These are phyloP conservation scores for Craterostigma plantagineum DNA, from an alignment of 257 asterid species.

Conservation along the genomic window DNA sequence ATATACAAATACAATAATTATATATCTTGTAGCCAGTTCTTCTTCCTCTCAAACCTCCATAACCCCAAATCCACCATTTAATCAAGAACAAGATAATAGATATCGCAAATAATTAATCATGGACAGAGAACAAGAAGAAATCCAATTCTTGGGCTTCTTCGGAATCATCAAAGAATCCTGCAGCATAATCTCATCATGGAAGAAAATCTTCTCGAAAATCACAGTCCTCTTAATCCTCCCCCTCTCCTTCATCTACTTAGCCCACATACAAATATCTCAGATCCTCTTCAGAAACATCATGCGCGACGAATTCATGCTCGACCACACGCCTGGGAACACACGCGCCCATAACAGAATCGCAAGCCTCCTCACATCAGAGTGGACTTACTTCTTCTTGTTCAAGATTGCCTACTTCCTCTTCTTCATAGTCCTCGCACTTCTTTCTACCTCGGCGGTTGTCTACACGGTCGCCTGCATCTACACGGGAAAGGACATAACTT, in stretches of 20 bases:
- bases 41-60: constrained; percentile 4
- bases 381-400: constrained; percentile 34
- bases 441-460: constrained; percentile 77
- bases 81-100: no score
- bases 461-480: constrained; percentile 70
- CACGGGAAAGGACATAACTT: constrained; percentile 43
- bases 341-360: constrained; percentile 18
- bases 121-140: constrained; percentile 77
- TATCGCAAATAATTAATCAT: no score
- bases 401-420: constrained; percentile 41
- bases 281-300: constrained; percentile 34
- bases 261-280: constrained; percentile 51
- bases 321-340: constrained; percentile 25
- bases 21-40: background rate
- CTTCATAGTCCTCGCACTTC: constrained; percentile 45
- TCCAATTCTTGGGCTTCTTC: constrained; percentile 57
- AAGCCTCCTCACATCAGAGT: constrained; percentile 30
- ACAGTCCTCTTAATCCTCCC: constrained; percentile 39
- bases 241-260: constrained; percentile 51
- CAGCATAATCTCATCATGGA: constrained; percentile 34
- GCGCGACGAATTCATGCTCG: constrained; percentile 26
- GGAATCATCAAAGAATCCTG: constrained; percentile 48
- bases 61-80: constrained; percentile 1
- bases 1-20: no score
- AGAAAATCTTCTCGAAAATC: constrained; percentile 45